Base-by-base conservation (phyloP, 225 moss, liverwort and hornwort genomes). In the Anthoceros angustus region DNA sequence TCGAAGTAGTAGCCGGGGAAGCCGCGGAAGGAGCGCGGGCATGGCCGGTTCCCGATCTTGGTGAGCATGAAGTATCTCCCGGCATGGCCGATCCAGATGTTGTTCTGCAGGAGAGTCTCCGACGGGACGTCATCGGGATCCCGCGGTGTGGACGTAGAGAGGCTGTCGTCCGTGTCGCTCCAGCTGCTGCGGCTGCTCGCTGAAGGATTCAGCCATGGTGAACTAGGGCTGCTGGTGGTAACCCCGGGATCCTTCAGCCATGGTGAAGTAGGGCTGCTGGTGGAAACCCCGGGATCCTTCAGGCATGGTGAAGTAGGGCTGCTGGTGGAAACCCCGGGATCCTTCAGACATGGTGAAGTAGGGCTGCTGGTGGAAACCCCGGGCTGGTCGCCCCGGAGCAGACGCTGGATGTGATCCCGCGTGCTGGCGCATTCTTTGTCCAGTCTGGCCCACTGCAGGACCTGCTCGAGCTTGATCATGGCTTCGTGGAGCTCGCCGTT, bases 1-100 rank as follows among this genome's bases (percentile, higher is more conserved):
- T 46, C 45, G 45, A 46, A 46, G 45, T 46, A 46, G 45, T 46
- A 46, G 45, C 45, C 45, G 45, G 45, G 45, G 11, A 46, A 46
- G 2, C 45, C 45, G 45, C 45, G 45, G 45, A 46, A 46, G 45
- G 12, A 11, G 12, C 45, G 45, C 45, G 45, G 45, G 45, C 45
- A 46, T 16, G 16, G 45, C 45, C 45, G 45, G 6, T 46, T 46
- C 2, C 12, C 45, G 45, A 46, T 11, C 45, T 11, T 16, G 45
- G 45, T 46, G 45, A 16, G 12, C 45, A 11, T 46, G 45, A 11
- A 11, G 16, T 11, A 16, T 46, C 45, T 16, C 12, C 45, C 45
- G 11, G 3, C 45, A 46, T 16, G 45, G 45, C 11, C 45, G 12
- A 16, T 16, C 45, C 32, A 32, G 32, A 32, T 32, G 32, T 32